Evolutionary conservation across 1,284 basidiomycete genomes (phyloP).

Genomic region (Cronartium quercuum): DNA sequence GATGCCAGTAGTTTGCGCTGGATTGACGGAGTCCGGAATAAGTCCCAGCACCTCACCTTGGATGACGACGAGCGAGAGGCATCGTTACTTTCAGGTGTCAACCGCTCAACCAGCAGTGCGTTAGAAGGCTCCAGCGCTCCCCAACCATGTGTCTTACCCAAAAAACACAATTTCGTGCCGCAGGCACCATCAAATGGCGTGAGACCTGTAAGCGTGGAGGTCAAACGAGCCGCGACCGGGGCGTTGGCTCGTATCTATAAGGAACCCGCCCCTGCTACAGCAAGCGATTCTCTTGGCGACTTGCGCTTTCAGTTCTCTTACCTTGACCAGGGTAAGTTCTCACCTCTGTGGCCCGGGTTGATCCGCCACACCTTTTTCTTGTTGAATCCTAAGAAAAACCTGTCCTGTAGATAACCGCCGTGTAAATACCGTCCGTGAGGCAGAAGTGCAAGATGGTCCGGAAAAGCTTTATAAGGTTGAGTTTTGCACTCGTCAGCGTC

Average conservation of each 20-base stretch:
- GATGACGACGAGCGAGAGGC: not conserved
- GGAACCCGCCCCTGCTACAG: not conserved
- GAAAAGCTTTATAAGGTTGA: conserved; percentile 20
- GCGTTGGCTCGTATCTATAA: not conserved
- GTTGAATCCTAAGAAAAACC: not conserved
- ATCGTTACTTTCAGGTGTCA: not conserved
- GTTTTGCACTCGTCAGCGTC: conserved; percentile 10
- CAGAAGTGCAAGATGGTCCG: conserved; percentile 1
- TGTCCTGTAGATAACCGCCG: not conserved
- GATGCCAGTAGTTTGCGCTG: not conserved
- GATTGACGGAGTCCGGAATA: not conserved
- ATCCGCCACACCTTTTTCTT: not conserved
- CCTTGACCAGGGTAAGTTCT: not conserved
- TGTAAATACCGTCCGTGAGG: conserved; percentile 1
- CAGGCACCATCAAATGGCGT: not conserved
- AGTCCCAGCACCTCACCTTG: not conserved
- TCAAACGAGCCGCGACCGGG: not conserved
- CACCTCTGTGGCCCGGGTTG: not conserved
- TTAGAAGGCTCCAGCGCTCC: not conserved
- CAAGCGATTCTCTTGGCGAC: not conserved
- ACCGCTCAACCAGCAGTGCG: not conserved
- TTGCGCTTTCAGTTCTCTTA: conserved; percentile 4
- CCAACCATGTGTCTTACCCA: not conserved
- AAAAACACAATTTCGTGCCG: not conserved
- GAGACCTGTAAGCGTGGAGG: not conserved